Conservation (phyloP, 192 early-diverging fungal species). For the Backusella parvicylindrica region DNA sequence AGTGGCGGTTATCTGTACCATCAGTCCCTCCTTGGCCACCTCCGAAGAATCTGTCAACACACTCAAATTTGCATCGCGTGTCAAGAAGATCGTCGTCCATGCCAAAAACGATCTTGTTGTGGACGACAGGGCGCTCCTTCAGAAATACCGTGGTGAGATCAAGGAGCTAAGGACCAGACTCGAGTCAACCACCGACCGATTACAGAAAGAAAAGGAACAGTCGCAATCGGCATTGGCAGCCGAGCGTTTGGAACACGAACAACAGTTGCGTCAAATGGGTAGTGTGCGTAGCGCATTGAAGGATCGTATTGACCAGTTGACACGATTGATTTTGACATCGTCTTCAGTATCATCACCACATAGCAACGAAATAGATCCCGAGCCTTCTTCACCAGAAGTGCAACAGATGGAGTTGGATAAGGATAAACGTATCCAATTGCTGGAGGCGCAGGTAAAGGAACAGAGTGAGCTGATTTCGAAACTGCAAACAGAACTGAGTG, state of each 20-base stretch:
- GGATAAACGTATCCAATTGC: conserved; percentile 11
- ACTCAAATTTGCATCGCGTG: conserved; percentile 90
- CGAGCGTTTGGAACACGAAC: conserved; percentile 45
- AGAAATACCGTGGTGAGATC: conserved; percentile 82
- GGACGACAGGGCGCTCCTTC: conserved; percentile 82
- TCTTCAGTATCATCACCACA: conserved; percentile 48
- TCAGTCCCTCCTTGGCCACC: conserved; percentile 74
- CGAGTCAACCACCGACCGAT: conserved; percentile 48
- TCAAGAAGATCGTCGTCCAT: conserved; percentile 83
- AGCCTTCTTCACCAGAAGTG: background rate
- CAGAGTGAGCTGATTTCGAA: background rate
- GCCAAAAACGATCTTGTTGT: conserved; percentile 79
- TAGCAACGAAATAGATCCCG: too few species aligned
- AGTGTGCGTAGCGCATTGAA: conserved; percentile 70
- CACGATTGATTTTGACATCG: conserved; percentile 76
- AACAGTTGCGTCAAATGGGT: conserved; percentile 51
- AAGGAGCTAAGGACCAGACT: conserved; percentile 67
- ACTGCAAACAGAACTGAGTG: conserved; percentile 39
- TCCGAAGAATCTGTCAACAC: conserved; percentile 89
- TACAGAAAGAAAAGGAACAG: conserved; percentile 50
- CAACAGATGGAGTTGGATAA: background rate
- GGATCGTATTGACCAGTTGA: conserved; percentile 80
- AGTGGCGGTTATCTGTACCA: conserved; percentile 90
- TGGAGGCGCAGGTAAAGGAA: conserved; percentile 3
- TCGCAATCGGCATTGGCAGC: conserved; percentile 36